Evolutionary conservation across 306 rosid genomes (phyloP).

Genomic region (Cucumis melo): DNA sequence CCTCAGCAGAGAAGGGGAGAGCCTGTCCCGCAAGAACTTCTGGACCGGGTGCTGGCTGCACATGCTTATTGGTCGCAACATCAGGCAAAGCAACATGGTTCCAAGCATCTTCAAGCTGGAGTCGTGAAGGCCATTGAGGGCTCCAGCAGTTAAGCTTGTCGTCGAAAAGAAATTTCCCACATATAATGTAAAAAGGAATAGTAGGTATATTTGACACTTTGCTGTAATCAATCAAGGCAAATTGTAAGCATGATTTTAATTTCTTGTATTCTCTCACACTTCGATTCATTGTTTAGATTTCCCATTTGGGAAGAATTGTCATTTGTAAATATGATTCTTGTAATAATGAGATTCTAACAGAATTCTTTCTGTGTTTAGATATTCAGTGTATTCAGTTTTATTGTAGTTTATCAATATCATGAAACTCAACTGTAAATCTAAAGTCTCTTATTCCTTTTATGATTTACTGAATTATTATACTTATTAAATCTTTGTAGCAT

Average conservation of each 20-base stretch:
- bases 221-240: slow-evolving; percentile 21
- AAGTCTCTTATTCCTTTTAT: neutral
- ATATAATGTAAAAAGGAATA: slow-evolving; percentile 34
- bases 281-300: slow-evolving; percentile 37
- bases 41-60: slow-evolving; percentile 74
- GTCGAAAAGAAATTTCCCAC: slow-evolving; percentile 20
- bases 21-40: slow-evolving; percentile 78
- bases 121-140: slow-evolving; percentile 34
- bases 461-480: neutral
- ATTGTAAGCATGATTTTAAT: slow-evolving; percentile 52
- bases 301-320: slow-evolving; percentile 29
- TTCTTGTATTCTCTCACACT: slow-evolving; percentile 57
- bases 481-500: too few relatives aligned
- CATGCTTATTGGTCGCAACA: slow-evolving; percentile 79
- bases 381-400: slow-evolving; percentile 22
- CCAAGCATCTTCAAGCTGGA: slow-evolving; percentile 40
- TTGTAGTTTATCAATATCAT: neutral
- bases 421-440: slow-evolving; percentile 1
- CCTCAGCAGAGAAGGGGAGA: slow-evolving; percentile 96
- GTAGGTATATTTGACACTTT: slow-evolving; percentile 22
- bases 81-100: slow-evolving; percentile 52
- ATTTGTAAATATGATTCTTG: slow-evolving; percentile 56
- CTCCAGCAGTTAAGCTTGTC: slow-evolving; percentile 15
- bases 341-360: slow-evolving; percentile 37
- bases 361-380: slow-evolving; percentile 12